Conservation (phyloP, 2,329 filamentous ascomycete species). For the Bipolaris bicolor region DNA sequence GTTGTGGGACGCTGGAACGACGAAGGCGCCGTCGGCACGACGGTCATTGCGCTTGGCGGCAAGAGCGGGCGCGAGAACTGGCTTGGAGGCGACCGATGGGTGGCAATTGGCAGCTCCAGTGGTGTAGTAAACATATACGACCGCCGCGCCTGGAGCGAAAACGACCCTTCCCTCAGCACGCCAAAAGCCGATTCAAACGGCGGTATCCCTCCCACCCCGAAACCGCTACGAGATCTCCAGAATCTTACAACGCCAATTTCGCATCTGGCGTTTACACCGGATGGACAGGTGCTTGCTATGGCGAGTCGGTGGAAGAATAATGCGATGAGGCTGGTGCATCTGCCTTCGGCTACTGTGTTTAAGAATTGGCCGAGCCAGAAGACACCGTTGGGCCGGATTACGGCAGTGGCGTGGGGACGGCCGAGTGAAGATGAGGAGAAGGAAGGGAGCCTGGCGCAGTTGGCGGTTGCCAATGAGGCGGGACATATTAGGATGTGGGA, state of each 20-base stretch:
- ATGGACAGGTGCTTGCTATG: constrained; percentile 88
- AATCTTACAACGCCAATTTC: constrained; percentile 88
- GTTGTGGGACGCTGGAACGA: constrained; percentile 87
- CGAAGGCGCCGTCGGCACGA: constrained; percentile 85
- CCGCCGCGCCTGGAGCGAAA: constrained; percentile 66
- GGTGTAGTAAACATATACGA: constrained; percentile 96
- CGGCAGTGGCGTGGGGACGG: constrained; percentile 58
- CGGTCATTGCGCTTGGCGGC: constrained; percentile 79
- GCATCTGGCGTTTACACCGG: constrained; percentile 78
- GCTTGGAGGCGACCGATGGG: constrained; percentile 84
- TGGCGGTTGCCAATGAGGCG: constrained; percentile 87
- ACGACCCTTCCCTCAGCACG: constrained; percentile 21
- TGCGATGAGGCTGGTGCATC: constrained; percentile 82
- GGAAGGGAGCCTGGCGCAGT: constrained; percentile 63
- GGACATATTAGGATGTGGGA: constrained; percentile 93
- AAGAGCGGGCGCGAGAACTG: constrained; percentile 63
- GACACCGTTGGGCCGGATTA: constrained; percentile 85
- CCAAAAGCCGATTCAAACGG: constrained; percentile 39
- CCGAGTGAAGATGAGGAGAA: constrained; percentile 60
- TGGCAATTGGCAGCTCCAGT: constrained; percentile 82
- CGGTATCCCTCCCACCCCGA: constrained; percentile 69
- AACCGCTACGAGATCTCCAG: constrained; percentile 76
- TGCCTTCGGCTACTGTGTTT: constrained; percentile 92
- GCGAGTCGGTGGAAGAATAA: constrained; percentile 87
- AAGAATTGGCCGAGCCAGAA: constrained; percentile 94